Conservation (phyloP, 2,329 filamentous ascomycete species). For the Hortaea werneckii region DNA sequence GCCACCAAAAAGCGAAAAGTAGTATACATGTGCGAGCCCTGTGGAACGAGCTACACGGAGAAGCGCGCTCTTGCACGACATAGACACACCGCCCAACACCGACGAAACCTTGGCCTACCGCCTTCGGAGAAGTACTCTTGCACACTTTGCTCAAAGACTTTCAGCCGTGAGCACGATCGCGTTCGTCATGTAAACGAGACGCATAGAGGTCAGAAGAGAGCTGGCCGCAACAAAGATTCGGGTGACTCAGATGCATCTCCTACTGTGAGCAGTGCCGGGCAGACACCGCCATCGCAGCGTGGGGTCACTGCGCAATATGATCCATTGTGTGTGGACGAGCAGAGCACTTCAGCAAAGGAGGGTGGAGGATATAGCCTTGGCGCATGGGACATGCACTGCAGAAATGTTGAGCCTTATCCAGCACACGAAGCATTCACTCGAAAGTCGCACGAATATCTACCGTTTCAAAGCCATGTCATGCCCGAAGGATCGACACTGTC, state of each 20-base stretch:
- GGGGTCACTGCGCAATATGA: not conserved
- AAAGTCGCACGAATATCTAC: not conserved
- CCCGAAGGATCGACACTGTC: not conserved
- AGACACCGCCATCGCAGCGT: not conserved
- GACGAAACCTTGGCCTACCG: constrained; percentile 13
- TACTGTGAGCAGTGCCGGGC: not conserved
- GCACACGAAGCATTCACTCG: not conserved
- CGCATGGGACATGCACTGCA: constrained; percentile 1
- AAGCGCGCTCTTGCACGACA: constrained; percentile 18
- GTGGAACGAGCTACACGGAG: constrained; percentile 16
- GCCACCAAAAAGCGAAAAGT: constrained; percentile 9
- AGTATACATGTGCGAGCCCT: constrained; percentile 8
- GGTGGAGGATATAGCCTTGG: not conserved
- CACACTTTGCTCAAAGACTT: constrained; percentile 13
- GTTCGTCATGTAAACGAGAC: constrained; percentile 17
- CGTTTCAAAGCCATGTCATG: not conserved
- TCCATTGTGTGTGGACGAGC: not conserved
- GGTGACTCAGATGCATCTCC: not conserved
- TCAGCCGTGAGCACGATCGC: constrained; percentile 18
- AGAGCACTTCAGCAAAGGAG: constrained; percentile 1
- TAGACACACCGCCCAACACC: constrained; percentile 17
- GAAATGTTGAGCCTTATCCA: not conserved
- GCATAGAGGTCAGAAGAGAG: constrained; percentile 8
- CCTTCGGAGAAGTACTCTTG: constrained; percentile 16
- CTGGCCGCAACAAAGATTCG: not conserved